Base-by-base conservation (phyloP, 306 rosid genomes). In the Luffa acutangula region DNA sequence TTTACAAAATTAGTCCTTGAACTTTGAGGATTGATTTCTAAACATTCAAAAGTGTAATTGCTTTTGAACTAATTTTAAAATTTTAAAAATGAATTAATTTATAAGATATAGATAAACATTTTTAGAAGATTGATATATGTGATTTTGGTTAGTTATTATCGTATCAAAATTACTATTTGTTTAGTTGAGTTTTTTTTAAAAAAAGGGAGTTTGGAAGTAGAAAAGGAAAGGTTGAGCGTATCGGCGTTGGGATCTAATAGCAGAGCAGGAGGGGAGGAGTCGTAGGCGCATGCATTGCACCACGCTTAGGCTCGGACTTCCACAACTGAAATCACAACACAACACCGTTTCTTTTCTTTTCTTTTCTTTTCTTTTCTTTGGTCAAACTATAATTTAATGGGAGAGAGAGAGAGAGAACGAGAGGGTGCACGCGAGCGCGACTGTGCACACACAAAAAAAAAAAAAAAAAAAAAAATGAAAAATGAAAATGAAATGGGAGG, bases 251-350 rank as follows among this genome's bases (percentile, higher is more conserved):
- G 86, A 81, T 80, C 72, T 41, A 33, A 49, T 25, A 10, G 77
- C 45, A 7, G 67, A 12, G 39, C 15, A 11, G 15, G 15, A 11
- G 15, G 10, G 17, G 34, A 6, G 78, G 51, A 69, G 75, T 69
- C 34, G 34, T 58, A 42, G 82, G 79, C 85, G 88, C 88, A 85
- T 86, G 88, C 89, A 77, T 75, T 67, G 31, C 84, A 34, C 84
- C 89, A 87, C 87, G 89, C 89, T 79, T 86, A 0, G 85, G 89
- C 89, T 83, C 88, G 87, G 3, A 37, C 65, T 63, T 79, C 87
- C 56, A 88, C 2, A 2, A 9, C 63, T 2, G 43, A 7, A 34
- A 10, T 25, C 31, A 25, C 31, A 25, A 25, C 31, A 15, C 39
- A 34, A 2, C 3, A 2, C 54, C 12, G n/a, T n/a, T 14, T 12